Percentiles rank a stretch among this genome's conserved stretches.
Evolutionary conservation across 2,329 filamentous ascomycete species (phyloP).

Genomic region (Aspergillus sergii): DNA sequence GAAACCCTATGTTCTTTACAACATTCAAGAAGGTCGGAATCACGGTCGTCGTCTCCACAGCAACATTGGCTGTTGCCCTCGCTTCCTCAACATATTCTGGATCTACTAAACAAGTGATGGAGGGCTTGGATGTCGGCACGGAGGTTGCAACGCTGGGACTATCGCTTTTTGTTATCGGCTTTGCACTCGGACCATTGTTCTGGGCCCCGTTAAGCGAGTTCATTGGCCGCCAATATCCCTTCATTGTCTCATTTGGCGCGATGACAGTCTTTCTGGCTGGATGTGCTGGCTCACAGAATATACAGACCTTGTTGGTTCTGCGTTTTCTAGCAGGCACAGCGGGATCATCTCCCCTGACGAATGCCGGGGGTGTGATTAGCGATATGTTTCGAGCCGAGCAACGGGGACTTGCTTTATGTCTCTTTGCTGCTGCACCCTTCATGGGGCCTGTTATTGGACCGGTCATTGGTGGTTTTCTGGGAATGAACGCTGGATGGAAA

Average conservation of each 20-base stretch:
- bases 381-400: slow-evolving; percentile 58
- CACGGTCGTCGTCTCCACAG: slow-evolving; percentile 59
- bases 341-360: slow-evolving; percentile 61
- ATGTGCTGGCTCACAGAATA: slow-evolving; percentile 52
- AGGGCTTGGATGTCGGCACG: slow-evolving; percentile 8
- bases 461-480: slow-evolving; percentile 66
- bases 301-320: slow-evolving; percentile 58
- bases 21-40: not conserved
- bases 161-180: slow-evolving; percentile 38
- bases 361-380: slow-evolving; percentile 61
- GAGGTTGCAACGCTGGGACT: slow-evolving; percentile 16
- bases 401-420: slow-evolving; percentile 58
- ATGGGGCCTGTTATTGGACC: slow-evolving; percentile 65
- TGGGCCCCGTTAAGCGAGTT: slow-evolving; percentile 36
- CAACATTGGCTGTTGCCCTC: slow-evolving; percentile 14
- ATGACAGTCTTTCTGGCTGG: slow-evolving; percentile 63
- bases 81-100: slow-evolving; percentile 15
- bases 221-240: slow-evolving; percentile 26
- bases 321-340: slow-evolving; percentile 66
- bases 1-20: slow-evolving; percentile 3
- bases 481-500: slow-evolving; percentile 63
- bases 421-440: slow-evolving; percentile 68
- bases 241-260: slow-evolving; percentile 19
- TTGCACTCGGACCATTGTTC: slow-evolving; percentile 40
- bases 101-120: slow-evolving; percentile 11